Evolutionary conservation across 495 filamentous ascomycete genomes (phyloP), one percentile per base, ranked within the genome.

Genomic region (Antarctomyces pellizariae): DNA sequence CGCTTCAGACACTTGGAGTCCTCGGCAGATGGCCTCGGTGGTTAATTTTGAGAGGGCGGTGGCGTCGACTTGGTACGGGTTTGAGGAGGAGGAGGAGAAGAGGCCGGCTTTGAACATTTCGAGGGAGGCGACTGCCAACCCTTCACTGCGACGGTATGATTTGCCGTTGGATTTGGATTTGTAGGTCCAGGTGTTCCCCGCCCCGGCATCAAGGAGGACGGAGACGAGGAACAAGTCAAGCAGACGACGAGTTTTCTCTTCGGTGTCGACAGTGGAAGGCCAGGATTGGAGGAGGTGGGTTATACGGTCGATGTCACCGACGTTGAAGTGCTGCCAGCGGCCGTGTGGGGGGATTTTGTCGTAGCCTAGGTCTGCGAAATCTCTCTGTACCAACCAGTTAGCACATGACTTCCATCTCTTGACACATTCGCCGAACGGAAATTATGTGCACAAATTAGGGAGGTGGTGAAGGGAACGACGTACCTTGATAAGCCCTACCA

Each of bases 41-140:
- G 71, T 83, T 25, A 97, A 48, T 25, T 57, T 69, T 42, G 64
- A 70, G 40, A 97, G 50, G 1, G 74, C 89, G 5, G 59, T 64
- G 30, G 71, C 77, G 44, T 97, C 86, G 13, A 95, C 86, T 47
- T 89, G 82, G 38, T 67, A 75, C 19, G 77, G 82, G 46, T 91
- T 72, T 24, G 48, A 61, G 2, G 62, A 57, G 39, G 82, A 69
- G 40, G 82, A 77, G 35, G 78, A 89, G 52, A 97, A 97, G 23
- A 78, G 39, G n/a, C 86, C 86, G 8, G 49, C 59, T 51, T 86
- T 92, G 54, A 95, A 97, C 86, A 97, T 97, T 41, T 95, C 86
- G 43, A 97, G 50, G 46, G 75, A 84, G 13, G 89, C 86, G n/a
- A 97, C 71, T 3, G 86, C 86, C 35, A 97, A 55, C 13, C 86